Percentiles rank a stretch among this genome's conserved stretches.
phyloP scores from a whole-genome alignment of 495 filamentous ascomycete genomes.

The Penicillium samsonianum region DNA sequence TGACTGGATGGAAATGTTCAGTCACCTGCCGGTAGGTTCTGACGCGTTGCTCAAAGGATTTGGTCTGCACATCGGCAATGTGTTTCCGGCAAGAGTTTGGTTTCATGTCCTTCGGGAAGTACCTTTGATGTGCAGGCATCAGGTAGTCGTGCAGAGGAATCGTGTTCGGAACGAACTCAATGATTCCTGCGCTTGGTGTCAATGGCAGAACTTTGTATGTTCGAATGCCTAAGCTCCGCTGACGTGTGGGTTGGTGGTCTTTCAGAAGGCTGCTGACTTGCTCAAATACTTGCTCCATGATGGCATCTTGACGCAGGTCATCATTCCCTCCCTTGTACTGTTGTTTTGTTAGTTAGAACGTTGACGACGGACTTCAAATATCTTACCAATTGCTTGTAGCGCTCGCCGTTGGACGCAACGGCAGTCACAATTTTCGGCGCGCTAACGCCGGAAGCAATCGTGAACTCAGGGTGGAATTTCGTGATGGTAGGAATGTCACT shows the following conservation, averaged over 20 bases:
- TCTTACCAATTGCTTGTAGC: conserved; percentile 80
- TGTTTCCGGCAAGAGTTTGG: conserved; percentile 70
- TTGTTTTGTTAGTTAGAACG: conserved; percentile 10
- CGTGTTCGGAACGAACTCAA: conserved; percentile 94
- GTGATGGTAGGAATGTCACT: conserved; percentile 67
- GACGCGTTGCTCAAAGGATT: conserved; percentile 69
- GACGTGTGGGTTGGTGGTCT: conserved; percentile 79
- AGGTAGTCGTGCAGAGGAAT: conserved; percentile 87
- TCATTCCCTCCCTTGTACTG: conserved; percentile 92
- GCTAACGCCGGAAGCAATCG: conserved; percentile 86
- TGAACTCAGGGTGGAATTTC: conserved; percentile 68
- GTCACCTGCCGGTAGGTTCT: conserved; percentile 70
- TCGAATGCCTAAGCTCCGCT: conserved; percentile 82
- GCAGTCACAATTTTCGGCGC: conserved; percentile 89
- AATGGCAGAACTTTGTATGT: conserved; percentile 97
- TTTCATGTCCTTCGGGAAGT: conserved; percentile 84
- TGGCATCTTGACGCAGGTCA: conserved; percentile 96
- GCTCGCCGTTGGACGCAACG: conserved; percentile 69
- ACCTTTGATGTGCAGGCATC: conserved; percentile 83
- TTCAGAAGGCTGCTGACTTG: conserved; percentile 89
- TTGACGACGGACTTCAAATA: background rate
- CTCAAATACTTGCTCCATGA: conserved; percentile 99
- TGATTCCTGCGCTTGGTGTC: conserved; percentile 80
- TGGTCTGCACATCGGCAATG: conserved; percentile 69
- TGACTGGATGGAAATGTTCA: conserved; percentile 85